Percentiles rank a stretch among this genome's conserved stretches.
These are phyloP conservation scores for Rossbeevera mucosa DNA, from an alignment of 768 basidiomycete genomes.

Conservation along the genomic window DNA sequence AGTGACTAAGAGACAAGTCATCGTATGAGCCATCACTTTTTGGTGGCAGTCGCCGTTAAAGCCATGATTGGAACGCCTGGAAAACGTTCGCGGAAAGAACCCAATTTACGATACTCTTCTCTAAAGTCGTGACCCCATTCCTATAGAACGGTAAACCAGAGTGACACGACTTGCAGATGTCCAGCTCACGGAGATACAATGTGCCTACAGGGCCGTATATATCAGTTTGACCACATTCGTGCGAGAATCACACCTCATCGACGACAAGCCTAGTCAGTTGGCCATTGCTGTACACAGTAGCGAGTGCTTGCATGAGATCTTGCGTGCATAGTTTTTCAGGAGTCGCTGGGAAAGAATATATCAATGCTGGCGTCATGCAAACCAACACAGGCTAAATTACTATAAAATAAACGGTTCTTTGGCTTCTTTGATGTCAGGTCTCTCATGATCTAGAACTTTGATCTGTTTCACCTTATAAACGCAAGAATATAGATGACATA, in stretches of 20 bases:
- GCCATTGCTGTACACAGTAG: slow-evolving; percentile 45
- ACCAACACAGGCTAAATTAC: slow-evolving; percentile 40
- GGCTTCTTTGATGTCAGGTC: slow-evolving; percentile 62
- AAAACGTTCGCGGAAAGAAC: slow-evolving; percentile 62
- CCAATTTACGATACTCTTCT: slow-evolving; percentile 66
- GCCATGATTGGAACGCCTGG: slow-evolving; percentile 81
- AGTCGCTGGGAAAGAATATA: slow-evolving; percentile 46
- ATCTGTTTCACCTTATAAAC: not conserved
- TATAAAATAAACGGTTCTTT: slow-evolving; percentile 61
- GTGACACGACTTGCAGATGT: not conserved
- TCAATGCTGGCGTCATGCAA: not conserved
- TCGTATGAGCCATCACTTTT: slow-evolving; percentile 36
- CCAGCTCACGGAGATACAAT: slow-evolving; percentile 71
- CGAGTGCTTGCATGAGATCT: slow-evolving; percentile 51
- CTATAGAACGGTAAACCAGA: slow-evolving; percentile 32
- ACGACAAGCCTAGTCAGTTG: slow-evolving; percentile 72
- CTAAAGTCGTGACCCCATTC: slow-evolving; percentile 88
- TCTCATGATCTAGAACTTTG: slow-evolving; percentile 45
- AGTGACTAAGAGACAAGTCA: not conserved
- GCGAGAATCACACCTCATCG: slow-evolving; percentile 56
- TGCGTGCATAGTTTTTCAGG: slow-evolving; percentile 64
- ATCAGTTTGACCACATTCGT: slow-evolving; percentile 1
- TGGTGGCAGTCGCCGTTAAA: slow-evolving; percentile 78
- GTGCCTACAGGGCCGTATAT: slow-evolving; percentile 46
- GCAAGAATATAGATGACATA: slow-evolving; percentile 28